A percentile compares a stretch with the other conserved stretches of the same genome.
These are phyloP conservation scores for Iris pallida DNA, from an alignment of 116 monocot species.

Conservation along the genomic window DNA sequence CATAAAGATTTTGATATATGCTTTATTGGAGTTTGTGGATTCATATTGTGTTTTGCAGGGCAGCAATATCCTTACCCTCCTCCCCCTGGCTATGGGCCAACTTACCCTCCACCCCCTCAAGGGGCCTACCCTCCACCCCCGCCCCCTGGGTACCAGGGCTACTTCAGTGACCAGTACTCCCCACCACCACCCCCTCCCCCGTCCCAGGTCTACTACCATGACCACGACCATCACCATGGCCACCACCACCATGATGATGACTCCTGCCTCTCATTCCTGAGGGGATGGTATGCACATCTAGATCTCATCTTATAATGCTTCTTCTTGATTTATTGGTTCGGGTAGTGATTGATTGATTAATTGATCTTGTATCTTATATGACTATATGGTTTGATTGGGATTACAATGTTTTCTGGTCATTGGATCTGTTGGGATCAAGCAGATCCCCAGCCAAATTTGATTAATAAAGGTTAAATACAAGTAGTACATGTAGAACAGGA, in stretches of 20 bases:
- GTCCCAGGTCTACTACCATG: conserved; percentile 17
- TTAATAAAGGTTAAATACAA: too few species aligned
- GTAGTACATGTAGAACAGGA: too few species aligned
- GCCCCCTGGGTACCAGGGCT: conserved; percentile 41
- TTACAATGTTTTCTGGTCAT: too few species aligned
- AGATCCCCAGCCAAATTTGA: too few species aligned
- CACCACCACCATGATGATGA: conserved; percentile 20
- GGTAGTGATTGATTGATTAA: too few species aligned
- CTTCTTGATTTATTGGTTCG: not conserved
- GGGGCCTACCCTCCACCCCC: conserved; percentile 12
- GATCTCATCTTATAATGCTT: too few species aligned
- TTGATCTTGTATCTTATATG: too few species aligned
- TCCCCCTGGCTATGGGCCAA: conserved; percentile 8
- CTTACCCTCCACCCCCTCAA: conserved; percentile 7
- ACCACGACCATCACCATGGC: too few species aligned
- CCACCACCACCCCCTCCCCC: conserved; percentile 30
- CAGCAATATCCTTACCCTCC: conserved; percentile 19
- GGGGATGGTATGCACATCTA: conserved; percentile 33
- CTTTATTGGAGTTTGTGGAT: not conserved
- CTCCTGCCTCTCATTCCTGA: conserved; percentile 33
- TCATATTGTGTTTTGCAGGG: conserved; percentile 10
- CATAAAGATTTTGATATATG: not conserved
- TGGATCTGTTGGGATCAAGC: too few species aligned
- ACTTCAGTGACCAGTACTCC: conserved; percentile 30
- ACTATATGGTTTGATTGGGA: too few species aligned